Percentiles rank a stretch among this genome's conserved stretches.
phyloP scores from a whole-genome alignment of 257 asterid genomes.

The Fraxinus cuspidata region DNA sequence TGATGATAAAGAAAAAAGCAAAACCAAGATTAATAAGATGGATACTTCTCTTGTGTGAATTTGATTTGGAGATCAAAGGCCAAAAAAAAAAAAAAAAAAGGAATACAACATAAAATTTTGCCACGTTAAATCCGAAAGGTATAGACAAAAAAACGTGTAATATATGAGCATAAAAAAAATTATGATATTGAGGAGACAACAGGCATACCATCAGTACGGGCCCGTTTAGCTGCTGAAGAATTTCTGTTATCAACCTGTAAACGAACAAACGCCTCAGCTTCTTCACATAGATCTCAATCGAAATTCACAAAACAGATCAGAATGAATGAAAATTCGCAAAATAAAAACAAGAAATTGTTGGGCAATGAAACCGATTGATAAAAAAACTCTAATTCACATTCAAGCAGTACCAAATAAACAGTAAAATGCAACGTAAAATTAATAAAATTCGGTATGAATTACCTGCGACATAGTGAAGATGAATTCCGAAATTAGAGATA shows the following conservation, averaged over 20 bases:
- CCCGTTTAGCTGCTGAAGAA: conserved; percentile 21
- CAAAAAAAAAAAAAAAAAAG: too few species aligned
- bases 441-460: not conserved
- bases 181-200: not conserved
- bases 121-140: not conserved
- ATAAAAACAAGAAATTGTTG: not conserved
- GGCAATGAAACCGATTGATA: not conserved
- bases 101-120: not conserved
- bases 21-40: too few species aligned
- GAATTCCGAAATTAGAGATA: not conserved
- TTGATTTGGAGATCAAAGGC: too few species aligned
- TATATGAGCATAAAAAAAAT: not conserved
- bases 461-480: not conserved
- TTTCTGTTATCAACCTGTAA: conserved; percentile 14
- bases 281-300: not conserved
- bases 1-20: too few species aligned
- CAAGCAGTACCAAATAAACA: not conserved
- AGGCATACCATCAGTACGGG: conserved; percentile 13
- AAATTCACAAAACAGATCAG: not conserved
- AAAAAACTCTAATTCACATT: not conserved
- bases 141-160: not conserved
- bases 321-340: not conserved
- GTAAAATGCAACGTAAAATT: not conserved
- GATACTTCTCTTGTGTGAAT: too few species aligned
- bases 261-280: not conserved